Evolutionary conservation across 495 filamentous ascomycete species (phyloP).

Genomic region (Trichoderma orchidacearum): DNA sequence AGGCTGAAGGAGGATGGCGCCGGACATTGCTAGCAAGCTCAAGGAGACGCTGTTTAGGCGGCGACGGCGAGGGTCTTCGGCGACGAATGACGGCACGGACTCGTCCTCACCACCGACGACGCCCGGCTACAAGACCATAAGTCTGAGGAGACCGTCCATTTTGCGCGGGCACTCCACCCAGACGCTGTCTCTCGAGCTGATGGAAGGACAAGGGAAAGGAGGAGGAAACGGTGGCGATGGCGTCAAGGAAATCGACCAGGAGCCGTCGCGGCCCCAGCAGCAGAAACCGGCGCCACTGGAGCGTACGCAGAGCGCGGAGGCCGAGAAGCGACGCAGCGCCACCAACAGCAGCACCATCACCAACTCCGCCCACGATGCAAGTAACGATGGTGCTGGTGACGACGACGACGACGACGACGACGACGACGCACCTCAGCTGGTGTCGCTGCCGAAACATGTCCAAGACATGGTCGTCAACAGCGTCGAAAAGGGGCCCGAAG

Average conservation of each 20-base stretch:
- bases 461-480: not conserved
- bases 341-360: not conserved
- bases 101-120: not conserved
- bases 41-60: not conserved
- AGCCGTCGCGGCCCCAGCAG: not conserved
- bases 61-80: not conserved
- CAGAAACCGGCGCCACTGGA: not conserved
- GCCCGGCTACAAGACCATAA: not conserved
- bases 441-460: not conserved
- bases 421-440: not conserved
- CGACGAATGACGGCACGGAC: not conserved
- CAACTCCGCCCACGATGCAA: not conserved
- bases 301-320: not conserved
- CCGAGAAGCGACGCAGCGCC: not conserved
- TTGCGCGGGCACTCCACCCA: not conserved
- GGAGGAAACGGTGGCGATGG: not conserved
- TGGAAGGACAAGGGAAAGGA: not conserved
- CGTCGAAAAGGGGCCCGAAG: not conserved
- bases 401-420: not conserved
- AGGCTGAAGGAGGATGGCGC: not conserved
- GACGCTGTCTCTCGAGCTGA: not conserved
- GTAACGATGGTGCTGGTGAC: not conserved
- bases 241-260: not conserved
- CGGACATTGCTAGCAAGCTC: not conserved
- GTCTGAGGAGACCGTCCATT: not conserved